phyloP scores from a whole-genome alignment of 2,329 filamentous ascomycete species.

The Colletotrichum eremochloae region DNA sequence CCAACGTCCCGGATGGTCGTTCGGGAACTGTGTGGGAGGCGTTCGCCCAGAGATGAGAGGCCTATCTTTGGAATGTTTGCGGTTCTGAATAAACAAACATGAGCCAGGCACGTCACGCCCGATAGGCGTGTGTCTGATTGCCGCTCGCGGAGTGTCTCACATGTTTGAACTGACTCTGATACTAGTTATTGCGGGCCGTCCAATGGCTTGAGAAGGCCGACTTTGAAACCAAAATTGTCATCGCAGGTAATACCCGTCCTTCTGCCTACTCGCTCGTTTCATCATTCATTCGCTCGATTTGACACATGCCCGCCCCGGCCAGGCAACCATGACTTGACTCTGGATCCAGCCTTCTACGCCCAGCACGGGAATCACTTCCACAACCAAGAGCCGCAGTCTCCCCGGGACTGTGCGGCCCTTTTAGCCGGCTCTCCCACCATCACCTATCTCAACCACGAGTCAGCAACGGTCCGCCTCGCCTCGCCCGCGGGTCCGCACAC shows the following conservation, averaged over 20 bases:
- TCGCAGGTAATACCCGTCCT: slow-evolving; percentile 67
- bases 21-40: slow-evolving; percentile 23
- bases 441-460: slow-evolving; percentile 74
- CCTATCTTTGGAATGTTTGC: slow-evolving; percentile 24
- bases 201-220: slow-evolving; percentile 76
- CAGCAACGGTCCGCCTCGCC: slow-evolving; percentile 66
- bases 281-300: neutral
- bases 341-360: slow-evolving; percentile 74
- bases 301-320: slow-evolving; percentile 3
- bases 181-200: slow-evolving; percentile 69
- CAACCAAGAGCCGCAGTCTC: slow-evolving; percentile 67
- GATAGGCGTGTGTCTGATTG: neutral
- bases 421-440: slow-evolving; percentile 68
- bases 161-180: slow-evolving; percentile 5
- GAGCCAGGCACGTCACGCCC: neutral
- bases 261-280: neutral
- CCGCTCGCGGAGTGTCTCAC: neutral
- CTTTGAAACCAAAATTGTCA: slow-evolving; percentile 78
- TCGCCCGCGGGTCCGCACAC: slow-evolving; percentile 69
- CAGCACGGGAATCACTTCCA: slow-evolving; percentile 67
- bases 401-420: slow-evolving; percentile 66
- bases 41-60: slow-evolving; percentile 18
- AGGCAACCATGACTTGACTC: slow-evolving; percentile 83
- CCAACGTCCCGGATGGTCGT: neutral
- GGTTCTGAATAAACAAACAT: slow-evolving; percentile 10